A percentile compares a stretch with the other conserved stretches of the same genome.
These are phyloP conservation scores for Neurospora sp. DNA, from an alignment of 495 filamentous ascomycete species.

Conservation along the genomic window DNA sequence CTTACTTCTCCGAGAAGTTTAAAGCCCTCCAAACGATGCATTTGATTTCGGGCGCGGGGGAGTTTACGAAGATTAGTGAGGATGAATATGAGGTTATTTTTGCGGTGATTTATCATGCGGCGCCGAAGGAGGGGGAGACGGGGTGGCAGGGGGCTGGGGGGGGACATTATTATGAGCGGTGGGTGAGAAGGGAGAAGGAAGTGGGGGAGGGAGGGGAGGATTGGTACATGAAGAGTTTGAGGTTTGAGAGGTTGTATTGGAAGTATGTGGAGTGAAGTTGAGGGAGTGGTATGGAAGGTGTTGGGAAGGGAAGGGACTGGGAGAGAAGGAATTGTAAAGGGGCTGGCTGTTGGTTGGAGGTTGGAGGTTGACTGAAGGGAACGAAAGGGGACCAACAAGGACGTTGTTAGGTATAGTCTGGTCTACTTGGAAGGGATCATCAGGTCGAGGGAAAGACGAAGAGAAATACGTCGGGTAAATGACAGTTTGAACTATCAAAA, in stretches of 20 bases:
- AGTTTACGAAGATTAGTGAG: neutral
- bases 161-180: neutral
- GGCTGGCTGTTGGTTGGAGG: neutral
- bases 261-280: neutral
- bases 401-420: neutral
- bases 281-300: no score
- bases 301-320: no score
- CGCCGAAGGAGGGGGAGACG: neutral
- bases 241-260: neutral
- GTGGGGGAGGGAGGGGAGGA: neutral
- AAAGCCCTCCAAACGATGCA: neutral
- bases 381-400: neutral
- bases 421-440: neutral
- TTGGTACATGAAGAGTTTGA: neutral
- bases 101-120: neutral
- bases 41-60: neutral
- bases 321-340: no score
- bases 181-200: neutral
- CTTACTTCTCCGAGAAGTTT: neutral
- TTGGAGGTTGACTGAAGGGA: neutral
- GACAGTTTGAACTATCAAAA: neutral
- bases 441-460: neutral
- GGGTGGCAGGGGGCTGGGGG: neutral
- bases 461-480: neutral
- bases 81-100: neutral